Conservation (phyloP, 768 basidiomycete species). For the Suillus americanus region DNA sequence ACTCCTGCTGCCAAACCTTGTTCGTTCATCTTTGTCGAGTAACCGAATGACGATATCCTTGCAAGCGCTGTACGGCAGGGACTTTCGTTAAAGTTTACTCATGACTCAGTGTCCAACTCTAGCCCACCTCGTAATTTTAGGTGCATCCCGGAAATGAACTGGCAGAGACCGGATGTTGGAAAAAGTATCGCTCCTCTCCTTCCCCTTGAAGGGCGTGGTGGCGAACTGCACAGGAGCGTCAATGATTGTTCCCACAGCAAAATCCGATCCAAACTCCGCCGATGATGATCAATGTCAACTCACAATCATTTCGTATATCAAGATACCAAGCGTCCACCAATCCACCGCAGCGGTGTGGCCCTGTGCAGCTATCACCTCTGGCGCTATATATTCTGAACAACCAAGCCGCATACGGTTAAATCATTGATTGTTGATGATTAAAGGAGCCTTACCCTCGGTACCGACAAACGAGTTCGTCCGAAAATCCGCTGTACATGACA, state of each 20-base stretch:
- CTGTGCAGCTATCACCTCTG: constrained; percentile 95
- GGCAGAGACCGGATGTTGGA: constrained; percentile 87
- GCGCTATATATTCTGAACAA: constrained; percentile 91
- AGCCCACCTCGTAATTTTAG: constrained; percentile 73
- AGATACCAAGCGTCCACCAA: constrained; percentile 99
- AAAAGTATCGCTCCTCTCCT: constrained; percentile 93
- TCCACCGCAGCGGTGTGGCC: constrained; percentile 99
- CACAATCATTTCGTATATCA: constrained; percentile 99
- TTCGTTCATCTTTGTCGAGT: constrained; percentile 89
- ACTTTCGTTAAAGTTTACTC: constrained; percentile 12
- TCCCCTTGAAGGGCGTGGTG: constrained; percentile 98
- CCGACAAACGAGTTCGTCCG: constrained; percentile 99
- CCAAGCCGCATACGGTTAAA: background rate
- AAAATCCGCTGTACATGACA: constrained; percentile 96
- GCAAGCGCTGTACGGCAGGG: constrained; percentile 56
- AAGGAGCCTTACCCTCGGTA: constrained; percentile 76
- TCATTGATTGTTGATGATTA: background rate
- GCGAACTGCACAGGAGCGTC: constrained; percentile 71
- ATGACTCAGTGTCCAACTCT: background rate
- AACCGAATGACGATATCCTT: constrained; percentile 87
- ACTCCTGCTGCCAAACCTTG: constrained; percentile 84
- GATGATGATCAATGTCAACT: constrained; percentile 38
- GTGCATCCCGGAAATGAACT: constrained; percentile 83
- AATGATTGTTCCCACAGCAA: constrained; percentile 25
- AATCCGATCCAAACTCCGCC: constrained; percentile 5